Evolutionary conservation across 345 rosid species (phyloP).

Genomic region (Raphanus raphanistrum): DNA sequence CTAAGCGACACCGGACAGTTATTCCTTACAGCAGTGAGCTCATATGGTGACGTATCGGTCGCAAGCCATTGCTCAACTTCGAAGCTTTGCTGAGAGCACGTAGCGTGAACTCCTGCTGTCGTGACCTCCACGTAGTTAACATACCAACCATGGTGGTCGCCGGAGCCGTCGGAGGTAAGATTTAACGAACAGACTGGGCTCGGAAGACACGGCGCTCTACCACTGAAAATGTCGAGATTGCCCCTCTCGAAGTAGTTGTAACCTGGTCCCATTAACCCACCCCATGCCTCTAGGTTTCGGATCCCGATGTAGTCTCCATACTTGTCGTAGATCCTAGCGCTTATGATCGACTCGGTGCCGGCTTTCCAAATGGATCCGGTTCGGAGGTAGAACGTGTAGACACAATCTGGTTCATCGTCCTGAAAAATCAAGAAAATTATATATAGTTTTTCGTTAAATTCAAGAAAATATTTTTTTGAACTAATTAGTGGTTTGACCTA

Average conservation of each 20-base stretch:
- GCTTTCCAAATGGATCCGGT: conserved; percentile 82
- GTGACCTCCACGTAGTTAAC: conserved; percentile 81
- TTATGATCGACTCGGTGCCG: conserved; percentile 73
- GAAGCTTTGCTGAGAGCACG: conserved; percentile 59
- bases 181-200: conserved; percentile 64
- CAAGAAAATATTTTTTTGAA: background rate
- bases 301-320: conserved; percentile 49
- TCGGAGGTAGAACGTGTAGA: conserved; percentile 64
- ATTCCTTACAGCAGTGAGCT: conserved; percentile 57
- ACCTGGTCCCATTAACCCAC: conserved; percentile 74
- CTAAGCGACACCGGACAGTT: conserved; percentile 40
- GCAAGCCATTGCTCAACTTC: conserved; percentile 94
- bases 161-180: conserved; percentile 78
- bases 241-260: conserved; percentile 90
- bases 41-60: conserved; percentile 56
- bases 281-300: conserved; percentile 65
- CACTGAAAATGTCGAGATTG: conserved; percentile 84
- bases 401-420: conserved; percentile 60
- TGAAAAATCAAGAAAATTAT: conserved; percentile 21
- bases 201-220: conserved; percentile 58
- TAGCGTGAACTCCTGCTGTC: conserved; percentile 54
- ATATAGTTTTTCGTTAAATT: background rate
- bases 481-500: too few species aligned
- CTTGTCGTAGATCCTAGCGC: conserved; percentile 51
- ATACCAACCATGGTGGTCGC: conserved; percentile 83